Evolutionary conservation across 169 alveolate species (phyloP).

Genomic region (Plasmodium adleri): DNA sequence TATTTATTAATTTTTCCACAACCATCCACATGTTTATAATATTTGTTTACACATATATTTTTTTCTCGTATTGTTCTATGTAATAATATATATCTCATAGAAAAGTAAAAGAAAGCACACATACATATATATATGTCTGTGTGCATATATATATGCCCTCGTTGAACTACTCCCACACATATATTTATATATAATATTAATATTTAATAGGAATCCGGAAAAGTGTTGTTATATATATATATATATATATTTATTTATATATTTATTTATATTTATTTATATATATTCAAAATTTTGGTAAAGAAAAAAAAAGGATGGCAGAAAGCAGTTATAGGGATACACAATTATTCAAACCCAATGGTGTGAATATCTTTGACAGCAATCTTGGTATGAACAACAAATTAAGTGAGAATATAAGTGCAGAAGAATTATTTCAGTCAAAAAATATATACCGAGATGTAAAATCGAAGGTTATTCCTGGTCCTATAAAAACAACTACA

Average conservation of each 20-base stretch:
- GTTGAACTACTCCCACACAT: not conserved
- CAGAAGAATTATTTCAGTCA: constrained; percentile 23
- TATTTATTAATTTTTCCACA: too few relatives aligned
- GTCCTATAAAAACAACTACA: constrained; percentile 27
- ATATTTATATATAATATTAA: not conserved
- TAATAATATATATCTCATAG: too few relatives aligned
- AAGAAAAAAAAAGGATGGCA: not conserved
- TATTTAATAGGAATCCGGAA: too few relatives aligned
- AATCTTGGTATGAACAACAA: not conserved
- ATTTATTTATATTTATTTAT: not conserved
- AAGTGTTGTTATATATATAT: not conserved
- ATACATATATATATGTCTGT: not conserved
- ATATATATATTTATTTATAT: not conserved
- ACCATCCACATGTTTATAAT: too few relatives aligned
- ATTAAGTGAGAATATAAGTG: not conserved
- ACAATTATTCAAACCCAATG: constrained; percentile 16
- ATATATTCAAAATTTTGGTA: not conserved
- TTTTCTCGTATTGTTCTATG: too few relatives aligned
- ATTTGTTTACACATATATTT: too few relatives aligned
- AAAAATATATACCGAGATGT: constrained; percentile 32
- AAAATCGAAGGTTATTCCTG: constrained; percentile 14
- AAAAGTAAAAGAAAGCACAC: not conserved
- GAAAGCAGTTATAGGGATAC: not conserved
- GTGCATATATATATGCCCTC: constrained; percentile 1
- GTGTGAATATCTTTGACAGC: not conserved